Base-by-base conservation (phyloP, 2,329 filamentous ascomycete genomes). In the Myriangium duriaei region DNA sequence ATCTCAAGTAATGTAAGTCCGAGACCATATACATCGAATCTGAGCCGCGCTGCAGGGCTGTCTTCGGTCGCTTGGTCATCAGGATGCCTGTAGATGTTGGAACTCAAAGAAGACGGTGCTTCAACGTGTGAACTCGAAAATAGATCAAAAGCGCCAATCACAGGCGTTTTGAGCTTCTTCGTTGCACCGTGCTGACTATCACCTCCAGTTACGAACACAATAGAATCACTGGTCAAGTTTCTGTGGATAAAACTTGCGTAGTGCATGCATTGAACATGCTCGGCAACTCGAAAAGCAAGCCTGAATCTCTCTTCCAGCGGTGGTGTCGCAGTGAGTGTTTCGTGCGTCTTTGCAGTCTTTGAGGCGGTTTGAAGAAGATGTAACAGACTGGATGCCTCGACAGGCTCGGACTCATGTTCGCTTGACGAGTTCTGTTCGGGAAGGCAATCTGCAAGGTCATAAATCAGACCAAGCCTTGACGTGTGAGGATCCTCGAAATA, bases 401-500 rank as follows among this genome's bases (percentile, higher is more conserved):
- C 45, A n/a, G 58, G 51, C 13, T 54, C 54, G 15, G 38, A 41
- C 14, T 41, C 41, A 3, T 18, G 29, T 9, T 18, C 24, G 11
- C 24, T 24, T n/a, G 37, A 11, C 10, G 17, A 4, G 42, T 43
- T n/a, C 51, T 57, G 56, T 7, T 58, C 58, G 43, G 62, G 60
- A 10, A 64, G 55, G 6, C 56, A 58, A 1, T 71, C 67, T 2
- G 81, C 81, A 18, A 87, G 72, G 34, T 81, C 76, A 49, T 84
- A 88, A 9, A 88, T 70, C 9, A 88, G 64, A 4, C 81, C 82
- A 38, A 85, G 72, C 7, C 82, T 70, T 1, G 65, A 62, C 39
- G 81, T 76, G 37, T 73, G 70, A 37, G 79, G 67, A 49, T 87
- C 81, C 52, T 87, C 81, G 49, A 84, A 85, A 51, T 84, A 87